Evolutionary conservation across 768 basidiomycete genomes (phyloP).

Genomic region (Lactarius hengduanensis): DNA sequence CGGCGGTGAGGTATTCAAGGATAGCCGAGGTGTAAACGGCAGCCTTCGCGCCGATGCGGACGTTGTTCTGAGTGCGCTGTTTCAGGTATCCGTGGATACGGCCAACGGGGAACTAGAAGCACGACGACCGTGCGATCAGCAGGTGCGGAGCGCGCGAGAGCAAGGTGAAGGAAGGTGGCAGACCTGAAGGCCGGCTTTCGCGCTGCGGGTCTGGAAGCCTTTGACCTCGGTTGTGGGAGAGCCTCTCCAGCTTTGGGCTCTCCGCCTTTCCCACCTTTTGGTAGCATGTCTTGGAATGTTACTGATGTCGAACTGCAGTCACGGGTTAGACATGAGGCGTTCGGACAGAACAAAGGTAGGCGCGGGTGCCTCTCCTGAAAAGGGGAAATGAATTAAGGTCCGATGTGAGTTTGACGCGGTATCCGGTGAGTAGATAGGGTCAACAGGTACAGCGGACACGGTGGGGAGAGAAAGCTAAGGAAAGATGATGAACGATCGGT

Average conservation of each 20-base stretch:
- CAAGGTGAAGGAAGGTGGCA: not conserved
- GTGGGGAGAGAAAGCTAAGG: not conserved
- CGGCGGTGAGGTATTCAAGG: conserved; percentile 36
- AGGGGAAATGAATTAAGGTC: not conserved
- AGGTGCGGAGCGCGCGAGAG: no score
- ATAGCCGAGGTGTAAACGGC: conserved; percentile 95
- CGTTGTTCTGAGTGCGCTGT: conserved; percentile 84
- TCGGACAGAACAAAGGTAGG: not conserved
- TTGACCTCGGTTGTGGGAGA: not conserved
- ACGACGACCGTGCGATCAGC: not conserved
- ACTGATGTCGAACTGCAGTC: not conserved
- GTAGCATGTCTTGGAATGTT: not conserved
- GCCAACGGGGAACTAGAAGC: conserved; percentile 82
- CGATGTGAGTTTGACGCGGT: no score
- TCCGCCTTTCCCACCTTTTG: conserved; percentile 15
- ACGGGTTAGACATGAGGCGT: not conserved
- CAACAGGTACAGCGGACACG: not conserved
- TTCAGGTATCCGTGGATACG: conserved; percentile 97
- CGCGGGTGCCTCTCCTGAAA: not conserved
- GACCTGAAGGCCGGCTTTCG: conserved; percentile 21
- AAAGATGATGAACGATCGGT: conserved; percentile 13
- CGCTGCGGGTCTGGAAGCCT: conserved; percentile 15
- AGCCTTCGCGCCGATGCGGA: conserved; percentile 93
- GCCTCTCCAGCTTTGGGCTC: conserved; percentile 11
- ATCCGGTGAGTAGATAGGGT: no score